phyloP scores from a whole-genome alignment of 129 eudicot species.

The Flaveria ramosissima region DNA sequence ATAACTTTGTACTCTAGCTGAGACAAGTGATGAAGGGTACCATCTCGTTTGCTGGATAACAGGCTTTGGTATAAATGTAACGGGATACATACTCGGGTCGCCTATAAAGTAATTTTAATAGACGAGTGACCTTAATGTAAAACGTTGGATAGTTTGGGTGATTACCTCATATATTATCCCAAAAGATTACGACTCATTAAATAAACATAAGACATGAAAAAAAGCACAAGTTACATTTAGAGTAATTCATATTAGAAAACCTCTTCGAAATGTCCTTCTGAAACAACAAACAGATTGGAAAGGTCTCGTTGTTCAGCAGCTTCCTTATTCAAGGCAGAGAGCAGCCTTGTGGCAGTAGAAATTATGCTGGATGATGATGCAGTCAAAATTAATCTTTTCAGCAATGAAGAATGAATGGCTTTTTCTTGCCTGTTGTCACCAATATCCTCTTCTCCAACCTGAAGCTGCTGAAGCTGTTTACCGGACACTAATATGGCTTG shows the following conservation, averaged over 20 bases:
- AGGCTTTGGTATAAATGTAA: not conserved
- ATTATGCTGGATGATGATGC: slow-evolving; percentile 79
- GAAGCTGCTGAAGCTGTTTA: slow-evolving; percentile 72
- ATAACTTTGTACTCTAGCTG: too few relatives aligned
- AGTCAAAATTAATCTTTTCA: slow-evolving; percentile 64
- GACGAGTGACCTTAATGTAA: not conserved
- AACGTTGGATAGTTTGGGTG: not conserved
- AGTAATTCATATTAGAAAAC: slow-evolving; percentile 35
- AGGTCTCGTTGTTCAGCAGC: slow-evolving; percentile 78
- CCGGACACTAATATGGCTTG: slow-evolving; percentile 76
- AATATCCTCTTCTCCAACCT: slow-evolving; percentile 44
- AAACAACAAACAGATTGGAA: slow-evolving; percentile 55
- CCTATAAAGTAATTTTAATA: not conserved
- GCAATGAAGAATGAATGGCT: slow-evolving; percentile 52
- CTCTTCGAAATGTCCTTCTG: slow-evolving; percentile 73
- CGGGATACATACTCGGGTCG: not conserved
- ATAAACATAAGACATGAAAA: slow-evolving; percentile 1
- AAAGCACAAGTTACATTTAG: not conserved
- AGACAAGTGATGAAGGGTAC: not conserved
- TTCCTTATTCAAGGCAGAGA: slow-evolving; percentile 76
- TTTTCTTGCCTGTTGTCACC: slow-evolving; percentile 18
- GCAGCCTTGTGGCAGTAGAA: slow-evolving; percentile 52
- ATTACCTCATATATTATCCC: not conserved
- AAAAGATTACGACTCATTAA: slow-evolving; percentile 5
- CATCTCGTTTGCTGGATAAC: not conserved